Evolutionary conservation across 441 rosid species (phyloP).

Genomic region (Erodium moschatum): DNA sequence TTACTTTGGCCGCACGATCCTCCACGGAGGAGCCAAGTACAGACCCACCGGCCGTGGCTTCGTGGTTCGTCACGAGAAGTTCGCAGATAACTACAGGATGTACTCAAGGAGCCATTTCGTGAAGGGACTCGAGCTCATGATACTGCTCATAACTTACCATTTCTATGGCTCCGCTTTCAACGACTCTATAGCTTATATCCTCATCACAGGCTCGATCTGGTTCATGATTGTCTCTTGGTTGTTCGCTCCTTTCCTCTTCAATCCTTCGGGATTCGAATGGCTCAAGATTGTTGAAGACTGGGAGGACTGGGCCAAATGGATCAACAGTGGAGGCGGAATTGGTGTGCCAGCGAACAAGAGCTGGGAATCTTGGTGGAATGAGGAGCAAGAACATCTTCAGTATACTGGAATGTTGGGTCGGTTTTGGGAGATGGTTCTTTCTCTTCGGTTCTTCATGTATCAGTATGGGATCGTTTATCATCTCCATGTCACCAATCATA

Average conservation of each 20-base stretch:
- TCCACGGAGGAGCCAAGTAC: slow-evolving; percentile 29
- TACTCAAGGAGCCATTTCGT: slow-evolving; percentile 27
- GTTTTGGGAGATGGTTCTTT: slow-evolving; percentile 62
- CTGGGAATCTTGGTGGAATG: slow-evolving; percentile 99
- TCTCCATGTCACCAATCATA: slow-evolving; percentile 46
- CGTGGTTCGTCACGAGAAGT: slow-evolving; percentile 26
- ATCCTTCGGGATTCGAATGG: slow-evolving; percentile 92
- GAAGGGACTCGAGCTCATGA: slow-evolving; percentile 29
- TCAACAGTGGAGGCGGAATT: slow-evolving; percentile 79
- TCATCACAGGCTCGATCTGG: slow-evolving; percentile 75
- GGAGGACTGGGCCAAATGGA: slow-evolving; percentile 97
- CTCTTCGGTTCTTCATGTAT: slow-evolving; percentile 62
- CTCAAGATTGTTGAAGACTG: slow-evolving; percentile 93
- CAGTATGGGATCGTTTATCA: slow-evolving; percentile 89
- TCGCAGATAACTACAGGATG: slow-evolving; percentile 27
- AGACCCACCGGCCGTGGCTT: slow-evolving; percentile 29
- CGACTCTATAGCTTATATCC: slow-evolving; percentile 28
- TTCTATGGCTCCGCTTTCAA: slow-evolving; percentile 52
- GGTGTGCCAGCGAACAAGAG: slow-evolving; percentile 88
- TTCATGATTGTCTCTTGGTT: slow-evolving; percentile 79
- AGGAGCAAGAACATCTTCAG: slow-evolving; percentile 79
- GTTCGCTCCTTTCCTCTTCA: slow-evolving; percentile 78
- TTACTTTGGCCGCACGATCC: slow-evolving; percentile 24
- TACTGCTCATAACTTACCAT: slow-evolving; percentile 59
- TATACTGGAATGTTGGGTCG: slow-evolving; percentile 49